phyloP scores from a whole-genome alignment of 352 stramenopile species.

The Phytophthora tubulina region DNA sequence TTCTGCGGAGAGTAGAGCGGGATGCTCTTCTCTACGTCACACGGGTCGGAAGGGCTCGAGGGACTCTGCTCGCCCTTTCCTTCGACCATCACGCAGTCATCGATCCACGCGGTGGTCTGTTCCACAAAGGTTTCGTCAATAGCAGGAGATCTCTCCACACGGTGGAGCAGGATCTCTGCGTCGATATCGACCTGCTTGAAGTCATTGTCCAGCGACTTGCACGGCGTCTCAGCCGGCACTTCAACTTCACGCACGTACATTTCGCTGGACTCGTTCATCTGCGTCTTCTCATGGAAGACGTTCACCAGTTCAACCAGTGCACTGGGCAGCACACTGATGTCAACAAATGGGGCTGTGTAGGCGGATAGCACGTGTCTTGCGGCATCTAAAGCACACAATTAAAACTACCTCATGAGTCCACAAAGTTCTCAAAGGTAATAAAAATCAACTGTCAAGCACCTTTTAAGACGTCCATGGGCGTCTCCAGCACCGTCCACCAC shows the following conservation, averaged over 20 bases:
- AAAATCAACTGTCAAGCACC: conserved; percentile 30
- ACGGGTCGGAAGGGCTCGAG: conserved; percentile 27
- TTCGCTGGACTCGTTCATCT: conserved; percentile 27
- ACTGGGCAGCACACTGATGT: conserved; percentile 28
- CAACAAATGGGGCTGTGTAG: conserved; percentile 39
- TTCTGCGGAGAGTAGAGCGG: conserved; percentile 30
- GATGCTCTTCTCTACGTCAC: conserved; percentile 26
- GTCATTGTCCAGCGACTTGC: conserved; percentile 17
- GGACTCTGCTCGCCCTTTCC: conserved; percentile 20
- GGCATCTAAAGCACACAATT: conserved; percentile 28
- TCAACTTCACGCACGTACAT: conserved; percentile 17
- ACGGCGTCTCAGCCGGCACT: conserved; percentile 8
- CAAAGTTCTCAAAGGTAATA: not conserved
- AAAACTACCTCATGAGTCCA: conserved; percentile 30
- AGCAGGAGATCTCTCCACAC: conserved; percentile 15
- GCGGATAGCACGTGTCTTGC: conserved; percentile 40
- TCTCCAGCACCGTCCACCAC: conserved; percentile 51
- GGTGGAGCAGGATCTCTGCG: conserved; percentile 30
- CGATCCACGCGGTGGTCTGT: conserved; percentile 35
- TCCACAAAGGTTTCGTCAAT: conserved; percentile 27
- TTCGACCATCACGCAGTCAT: conserved; percentile 32
- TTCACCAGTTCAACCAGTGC: conserved; percentile 34
- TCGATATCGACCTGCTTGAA: conserved; percentile 35
- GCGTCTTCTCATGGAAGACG: conserved; percentile 33
- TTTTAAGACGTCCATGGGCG: conserved; percentile 40